Evolutionary conservation across 441 rosid species (phyloP).

Genomic region (Eutrema salsugineum): DNA sequence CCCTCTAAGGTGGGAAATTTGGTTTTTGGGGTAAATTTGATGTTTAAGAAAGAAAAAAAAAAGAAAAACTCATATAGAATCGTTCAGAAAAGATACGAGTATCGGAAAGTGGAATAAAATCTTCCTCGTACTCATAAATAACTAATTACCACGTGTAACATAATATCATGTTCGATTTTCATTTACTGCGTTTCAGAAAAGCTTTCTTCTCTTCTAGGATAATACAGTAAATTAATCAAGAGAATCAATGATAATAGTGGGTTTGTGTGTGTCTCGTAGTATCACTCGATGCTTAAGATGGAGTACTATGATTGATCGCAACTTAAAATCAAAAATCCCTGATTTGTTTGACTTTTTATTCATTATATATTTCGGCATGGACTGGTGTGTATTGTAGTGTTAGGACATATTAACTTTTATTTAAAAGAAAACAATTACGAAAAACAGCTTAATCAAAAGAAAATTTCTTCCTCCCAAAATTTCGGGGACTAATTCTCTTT

Average conservation of each 20-base stretch:
- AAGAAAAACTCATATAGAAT: neutral
- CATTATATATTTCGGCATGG: neutral
- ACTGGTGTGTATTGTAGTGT: neutral
- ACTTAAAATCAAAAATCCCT: neutral
- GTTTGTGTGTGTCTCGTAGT: neutral
- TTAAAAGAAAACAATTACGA: neutral
- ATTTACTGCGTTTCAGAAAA: neutral
- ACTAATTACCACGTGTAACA: constrained; percentile 20
- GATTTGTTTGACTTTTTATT: constrained; percentile 15
- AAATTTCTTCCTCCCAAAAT: constrained; percentile 3
- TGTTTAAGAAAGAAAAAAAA: neutral
- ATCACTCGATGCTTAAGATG: neutral
- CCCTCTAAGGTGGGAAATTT: neutral
- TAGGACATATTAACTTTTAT: neutral
- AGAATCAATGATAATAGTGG: neutral
- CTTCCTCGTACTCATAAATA: constrained; percentile 21
- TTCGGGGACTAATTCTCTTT: constrained; percentile 6
- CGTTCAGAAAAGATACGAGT: constrained; percentile 6
- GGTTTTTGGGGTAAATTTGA: neutral
- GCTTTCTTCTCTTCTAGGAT: neutral
- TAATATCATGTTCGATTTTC: constrained; percentile 18
- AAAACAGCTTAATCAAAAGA: neutral
- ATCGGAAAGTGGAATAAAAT: constrained; percentile 22
- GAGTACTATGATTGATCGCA: neutral
- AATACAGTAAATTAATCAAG: neutral